These are phyloP conservation scores for Henckelia pumila DNA, from an alignment of 257 asterid species.

Conservation along the genomic window DNA sequence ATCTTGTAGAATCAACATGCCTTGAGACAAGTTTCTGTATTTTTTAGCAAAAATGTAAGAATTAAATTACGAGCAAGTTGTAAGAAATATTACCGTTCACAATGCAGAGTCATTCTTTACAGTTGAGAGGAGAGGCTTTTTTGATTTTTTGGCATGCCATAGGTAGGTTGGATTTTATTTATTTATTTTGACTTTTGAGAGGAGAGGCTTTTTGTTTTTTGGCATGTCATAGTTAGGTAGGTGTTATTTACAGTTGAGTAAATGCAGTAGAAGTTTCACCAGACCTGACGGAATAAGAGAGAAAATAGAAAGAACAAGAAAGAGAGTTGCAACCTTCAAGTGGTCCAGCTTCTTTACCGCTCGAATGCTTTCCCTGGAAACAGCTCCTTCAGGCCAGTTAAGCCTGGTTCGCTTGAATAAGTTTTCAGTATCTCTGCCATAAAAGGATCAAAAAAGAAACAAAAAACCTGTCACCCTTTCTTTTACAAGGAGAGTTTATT, in stretches of 20 bases:
- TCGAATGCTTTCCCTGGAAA: constrained; percentile 52
- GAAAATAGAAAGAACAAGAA: neutral
- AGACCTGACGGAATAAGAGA: neutral
- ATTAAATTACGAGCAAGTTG: neutral
- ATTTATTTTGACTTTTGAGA: no score
- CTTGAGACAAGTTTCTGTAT: constrained; percentile 55
- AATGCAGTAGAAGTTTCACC: neutral
- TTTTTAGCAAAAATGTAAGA: constrained; percentile 4
- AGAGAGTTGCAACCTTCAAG: constrained; percentile 34
- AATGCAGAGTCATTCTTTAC: no score
- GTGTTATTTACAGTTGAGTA: neutral
- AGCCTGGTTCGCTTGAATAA: constrained; percentile 44
- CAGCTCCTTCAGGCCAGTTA: constrained; percentile 65
- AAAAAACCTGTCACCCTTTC: constrained; percentile 18
- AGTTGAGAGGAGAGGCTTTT: neutral
- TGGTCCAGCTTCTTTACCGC: constrained; percentile 49
- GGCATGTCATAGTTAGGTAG: neutral
- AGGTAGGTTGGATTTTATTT: no score
- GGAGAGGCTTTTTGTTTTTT: no score
- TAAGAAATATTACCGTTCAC: neutral
- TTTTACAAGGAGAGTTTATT: neutral
- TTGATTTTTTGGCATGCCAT: neutral
- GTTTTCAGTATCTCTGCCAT: constrained; percentile 45
- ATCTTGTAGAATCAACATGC: constrained; percentile 39
- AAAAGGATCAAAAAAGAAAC: constrained; percentile 23